Evolutionary conservation across 225 moss, liverwort and hornwort species (phyloP), one percentile per base, ranked within the genome.

Genomic region (Polytrichum formosum): DNA sequence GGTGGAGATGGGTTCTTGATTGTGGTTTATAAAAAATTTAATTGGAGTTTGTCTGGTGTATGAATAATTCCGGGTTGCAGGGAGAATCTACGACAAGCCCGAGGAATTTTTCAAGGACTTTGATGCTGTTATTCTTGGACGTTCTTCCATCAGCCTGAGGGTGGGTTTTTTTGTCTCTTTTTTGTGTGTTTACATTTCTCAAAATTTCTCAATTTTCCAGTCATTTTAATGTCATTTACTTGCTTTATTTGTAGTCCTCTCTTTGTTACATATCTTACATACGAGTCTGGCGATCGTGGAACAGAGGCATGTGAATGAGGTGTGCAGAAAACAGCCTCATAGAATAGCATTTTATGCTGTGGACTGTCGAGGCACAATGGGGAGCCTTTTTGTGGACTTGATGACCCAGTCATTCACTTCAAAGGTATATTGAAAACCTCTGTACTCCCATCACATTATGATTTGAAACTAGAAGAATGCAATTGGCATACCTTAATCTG

Each of bases 381-480:
- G 91, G 63, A 86, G 84, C 77, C 75, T 94, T 26, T 98, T 98
- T 74, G 94, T 98, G 74, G 98, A 98, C 84, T 87, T 94, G 70
- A 90, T 85, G 75, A 83, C 79, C 35, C 78, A 84, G 73, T 78
- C 87, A 37, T 98, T 80, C 70, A 83, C 85, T 68, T 92, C 92
- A 1, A 92, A 94, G 91, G 98, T 98, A 76, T 70, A 37, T 37
- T 37, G 37, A 37, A 37, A 13, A 37, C 10, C 37, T 37, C 37
- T 37, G 37, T 13, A 37, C 10, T 10, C 10, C 9, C 37, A 37
- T 37, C 10, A 10, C 10, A 37, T 37, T 37, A 37, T 0, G 10
- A 37, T 37, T 10, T 2, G 37, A 10, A 37, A 37, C 37, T 9
- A 37, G 37, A 37, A 37, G 10, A 37, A 37, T 37, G 37, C 37